Evolutionary conservation across 495 filamentous ascomycete species (phyloP).

Genomic region (Aspergillus sclerotioniger): DNA sequence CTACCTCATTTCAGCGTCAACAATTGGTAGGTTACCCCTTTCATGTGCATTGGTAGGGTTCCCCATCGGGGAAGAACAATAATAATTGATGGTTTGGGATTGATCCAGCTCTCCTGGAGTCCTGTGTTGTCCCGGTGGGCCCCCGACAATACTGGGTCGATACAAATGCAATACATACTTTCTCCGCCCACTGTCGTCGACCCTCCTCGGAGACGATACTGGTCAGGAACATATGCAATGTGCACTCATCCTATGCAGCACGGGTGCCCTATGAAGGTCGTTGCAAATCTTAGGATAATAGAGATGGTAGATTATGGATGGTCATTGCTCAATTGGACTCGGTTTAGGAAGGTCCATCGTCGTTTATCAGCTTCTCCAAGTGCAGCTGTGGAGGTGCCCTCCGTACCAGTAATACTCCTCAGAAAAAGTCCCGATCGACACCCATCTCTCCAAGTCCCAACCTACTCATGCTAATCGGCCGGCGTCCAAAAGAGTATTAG

Average conservation of each 20-base stretch:
- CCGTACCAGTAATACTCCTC: background rate
- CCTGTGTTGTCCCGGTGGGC: conserved; percentile 19
- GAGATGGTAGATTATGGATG: background rate
- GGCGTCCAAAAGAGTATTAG: conserved; percentile 16
- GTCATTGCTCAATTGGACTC: background rate
- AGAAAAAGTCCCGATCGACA: conserved; percentile 18
- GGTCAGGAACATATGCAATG: background rate
- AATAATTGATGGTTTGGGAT: conserved; percentile 5
- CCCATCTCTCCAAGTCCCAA: conserved; percentile 4
- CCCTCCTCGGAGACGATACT: background rate
- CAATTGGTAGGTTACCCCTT: conserved; percentile 16
- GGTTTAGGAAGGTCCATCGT: background rate
- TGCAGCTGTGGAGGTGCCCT: background rate
- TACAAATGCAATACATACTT: background rate
- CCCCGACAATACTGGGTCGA: background rate
- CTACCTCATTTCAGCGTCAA: background rate
- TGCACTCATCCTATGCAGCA: background rate
- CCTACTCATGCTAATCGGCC: conserved; percentile 9
- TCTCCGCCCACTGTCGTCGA: background rate
- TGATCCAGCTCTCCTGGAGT: background rate
- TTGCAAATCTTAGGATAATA: background rate
- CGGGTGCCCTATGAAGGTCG: too few species aligned
- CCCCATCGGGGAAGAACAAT: conserved; percentile 6
- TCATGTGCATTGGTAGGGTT: conserved; percentile 20
- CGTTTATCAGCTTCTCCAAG: conserved; percentile 4